Percentiles rank a stretch among this genome's conserved stretches.
Conservation (phyloP, 768 basidiomycete species). For the Mycena indigotica region DNA sequence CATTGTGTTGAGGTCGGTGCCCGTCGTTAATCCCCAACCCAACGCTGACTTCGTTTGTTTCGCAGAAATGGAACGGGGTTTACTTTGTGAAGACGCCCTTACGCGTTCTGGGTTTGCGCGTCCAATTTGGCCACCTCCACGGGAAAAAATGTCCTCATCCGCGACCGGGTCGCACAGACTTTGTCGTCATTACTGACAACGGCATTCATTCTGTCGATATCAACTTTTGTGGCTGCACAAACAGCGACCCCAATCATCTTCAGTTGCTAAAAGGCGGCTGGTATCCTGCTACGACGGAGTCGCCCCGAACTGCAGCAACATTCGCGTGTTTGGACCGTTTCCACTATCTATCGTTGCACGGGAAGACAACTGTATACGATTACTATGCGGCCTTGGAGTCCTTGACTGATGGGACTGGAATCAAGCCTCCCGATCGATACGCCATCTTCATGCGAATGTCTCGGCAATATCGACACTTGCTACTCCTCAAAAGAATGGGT, state of each 20-base stretch:
- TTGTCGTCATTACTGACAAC: constrained; percentile 15
- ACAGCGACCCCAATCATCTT: constrained; percentile 8
- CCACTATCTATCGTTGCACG: constrained; percentile 29
- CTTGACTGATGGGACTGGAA: constrained; percentile 30
- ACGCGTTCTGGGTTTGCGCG: background rate
- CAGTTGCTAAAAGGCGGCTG: constrained; percentile 34
- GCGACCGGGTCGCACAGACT: background rate
- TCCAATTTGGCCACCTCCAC: constrained; percentile 13
- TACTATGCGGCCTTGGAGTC: constrained; percentile 30
- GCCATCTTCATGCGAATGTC: constrained; percentile 23
- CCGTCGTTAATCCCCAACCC: background rate
- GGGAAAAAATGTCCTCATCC: background rate
- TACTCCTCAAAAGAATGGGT: constrained; percentile 10
- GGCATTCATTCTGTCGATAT: constrained; percentile 13
- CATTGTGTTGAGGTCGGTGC: constrained; percentile 1
- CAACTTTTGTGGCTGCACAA: constrained; percentile 27
- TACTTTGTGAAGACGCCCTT: constrained; percentile 6
- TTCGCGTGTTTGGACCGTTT: constrained; percentile 28
- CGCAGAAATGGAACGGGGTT: constrained; percentile 11
- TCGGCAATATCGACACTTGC: constrained; percentile 14
- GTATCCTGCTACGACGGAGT: constrained; percentile 34
- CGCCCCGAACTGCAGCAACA: constrained; percentile 32
- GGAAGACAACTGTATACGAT: constrained; percentile 33
- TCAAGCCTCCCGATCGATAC: constrained; percentile 28
- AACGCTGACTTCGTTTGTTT: too few relatives aligned